These are phyloP conservation scores for Dryadomyces sulphureus DNA, from an alignment of 2,329 filamentous ascomycete species.

Conservation along the genomic window DNA sequence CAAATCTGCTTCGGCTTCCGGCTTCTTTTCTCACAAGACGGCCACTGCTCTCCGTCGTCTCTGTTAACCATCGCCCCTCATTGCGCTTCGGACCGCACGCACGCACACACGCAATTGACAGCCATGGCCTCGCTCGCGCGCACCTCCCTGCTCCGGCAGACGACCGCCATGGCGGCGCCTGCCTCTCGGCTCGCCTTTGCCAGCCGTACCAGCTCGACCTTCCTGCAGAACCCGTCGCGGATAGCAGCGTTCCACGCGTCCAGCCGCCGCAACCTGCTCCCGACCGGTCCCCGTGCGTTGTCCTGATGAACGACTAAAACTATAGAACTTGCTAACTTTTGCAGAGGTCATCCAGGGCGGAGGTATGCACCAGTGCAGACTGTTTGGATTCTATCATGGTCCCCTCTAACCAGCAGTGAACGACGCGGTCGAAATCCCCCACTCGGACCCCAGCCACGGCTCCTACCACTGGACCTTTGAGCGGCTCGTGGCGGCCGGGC, in stretches of 20 bases:
- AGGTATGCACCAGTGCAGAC: too few species aligned
- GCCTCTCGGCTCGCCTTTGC: constrained; percentile 13
- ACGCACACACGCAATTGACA: not conserved
- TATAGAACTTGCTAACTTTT: constrained; percentile 1
- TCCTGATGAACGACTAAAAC: not conserved
- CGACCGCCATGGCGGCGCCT: constrained; percentile 24
- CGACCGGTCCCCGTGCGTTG: constrained; percentile 68
- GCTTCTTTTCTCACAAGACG: constrained; percentile 7
- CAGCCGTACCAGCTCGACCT: constrained; percentile 11
- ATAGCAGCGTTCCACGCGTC: constrained; percentile 80
- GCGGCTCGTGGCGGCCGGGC: constrained; percentile 62
- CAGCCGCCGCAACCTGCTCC: constrained; percentile 59
- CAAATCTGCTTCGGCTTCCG: constrained; percentile 8
- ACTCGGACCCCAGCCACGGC: constrained; percentile 63
- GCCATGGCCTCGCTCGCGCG: constrained; percentile 43
- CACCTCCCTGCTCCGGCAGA: constrained; percentile 39
- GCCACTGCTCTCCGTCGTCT: not conserved
- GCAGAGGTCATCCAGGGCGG: constrained; percentile 62
- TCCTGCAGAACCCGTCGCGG: constrained; percentile 28
- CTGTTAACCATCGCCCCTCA: not conserved
- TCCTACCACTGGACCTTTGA: constrained; percentile 99
- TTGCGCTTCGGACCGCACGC: not conserved
- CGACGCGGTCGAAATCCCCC: constrained; percentile 64
- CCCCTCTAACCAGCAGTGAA: constrained; percentile 53
- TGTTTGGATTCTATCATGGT: too few species aligned